Evolutionary conservation across 345 rosid genomes (phyloP).

Genomic region (Populus ilicifolia): DNA sequence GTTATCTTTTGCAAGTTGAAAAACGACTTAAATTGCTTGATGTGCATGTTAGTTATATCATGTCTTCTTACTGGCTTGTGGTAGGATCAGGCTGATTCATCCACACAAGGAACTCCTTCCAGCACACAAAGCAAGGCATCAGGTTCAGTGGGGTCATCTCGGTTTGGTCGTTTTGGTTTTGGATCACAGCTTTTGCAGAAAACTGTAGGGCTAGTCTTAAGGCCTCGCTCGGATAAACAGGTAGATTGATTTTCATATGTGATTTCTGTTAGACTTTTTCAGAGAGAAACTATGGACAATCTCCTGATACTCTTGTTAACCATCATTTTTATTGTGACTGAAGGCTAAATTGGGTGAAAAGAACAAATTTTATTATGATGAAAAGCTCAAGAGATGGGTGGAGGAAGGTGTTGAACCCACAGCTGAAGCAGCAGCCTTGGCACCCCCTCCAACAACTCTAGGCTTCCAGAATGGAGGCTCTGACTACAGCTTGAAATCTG

Average conservation of each 20-base stretch:
- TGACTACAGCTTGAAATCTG: constrained; percentile 61
- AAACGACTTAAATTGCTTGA: constrained; percentile 1
- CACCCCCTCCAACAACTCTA: constrained; percentile 84
- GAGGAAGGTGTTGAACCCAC: constrained; percentile 92
- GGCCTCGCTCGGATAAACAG: constrained; percentile 75
- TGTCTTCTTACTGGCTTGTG: constrained; percentile 19
- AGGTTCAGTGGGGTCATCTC: constrained; percentile 51
- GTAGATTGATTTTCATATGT: constrained; percentile 28
- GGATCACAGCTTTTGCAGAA: constrained; percentile 76
- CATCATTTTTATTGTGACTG: constrained; percentile 22
- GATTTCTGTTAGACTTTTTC: constrained; percentile 5
- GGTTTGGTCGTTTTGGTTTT: constrained; percentile 73
- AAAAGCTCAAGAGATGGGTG: constrained; percentile 95
- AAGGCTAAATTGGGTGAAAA: constrained; percentile 93
- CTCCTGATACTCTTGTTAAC: not conserved
- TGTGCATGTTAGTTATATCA: not conserved
- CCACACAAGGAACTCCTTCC: constrained; percentile 46
- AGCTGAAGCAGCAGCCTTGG: constrained; percentile 69
- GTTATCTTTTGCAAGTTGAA: constrained; percentile 5
- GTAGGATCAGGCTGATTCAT: constrained; percentile 50
- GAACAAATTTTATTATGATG: constrained; percentile 88
- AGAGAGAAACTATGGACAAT: not conserved
- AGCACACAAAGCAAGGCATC: constrained; percentile 55
- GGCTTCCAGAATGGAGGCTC: constrained; percentile 59
- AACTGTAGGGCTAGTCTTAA: constrained; percentile 77